Conservation (phyloP, 2,329 filamentous ascomycete genomes). For the Pezicula neosporulosa region DNA sequence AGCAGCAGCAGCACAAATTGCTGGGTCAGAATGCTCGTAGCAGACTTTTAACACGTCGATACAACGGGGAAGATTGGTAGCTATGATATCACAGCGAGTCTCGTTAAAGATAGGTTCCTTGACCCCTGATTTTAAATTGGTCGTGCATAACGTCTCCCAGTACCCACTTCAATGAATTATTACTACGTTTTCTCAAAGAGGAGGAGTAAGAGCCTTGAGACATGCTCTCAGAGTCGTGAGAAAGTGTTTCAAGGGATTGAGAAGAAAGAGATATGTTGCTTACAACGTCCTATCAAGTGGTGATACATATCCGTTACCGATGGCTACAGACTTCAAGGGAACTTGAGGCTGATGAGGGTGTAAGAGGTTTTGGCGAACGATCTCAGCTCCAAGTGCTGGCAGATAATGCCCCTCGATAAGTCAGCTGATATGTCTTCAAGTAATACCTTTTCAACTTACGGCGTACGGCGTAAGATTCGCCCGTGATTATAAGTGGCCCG, state of each 20-base stretch:
- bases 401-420: constrained; percentile 40
- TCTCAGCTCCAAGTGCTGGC: constrained; percentile 38
- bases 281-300: constrained; percentile 35
- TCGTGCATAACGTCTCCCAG: constrained; percentile 44
- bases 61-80: constrained; percentile 40
- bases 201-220: too few relatives aligned
- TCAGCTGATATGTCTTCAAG: not conserved
- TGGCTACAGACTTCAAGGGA: constrained; percentile 39
- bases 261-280: too few relatives aligned
- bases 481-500: constrained; percentile 41
- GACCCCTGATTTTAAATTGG: constrained; percentile 35
- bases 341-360: constrained; percentile 37
- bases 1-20: constrained; percentile 37
- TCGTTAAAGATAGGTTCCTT: constrained; percentile 38
- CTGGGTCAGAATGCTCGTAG: constrained; percentile 35
- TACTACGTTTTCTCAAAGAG: too few relatives aligned
- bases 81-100: constrained; percentile 43
- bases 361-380: constrained; percentile 38
- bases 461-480: constrained; percentile 46
- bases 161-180: too few relatives aligned
- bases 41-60: constrained; percentile 37
- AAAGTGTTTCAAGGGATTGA: too few relatives aligned
- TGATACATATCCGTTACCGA: constrained; percentile 44
- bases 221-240: too few relatives aligned
- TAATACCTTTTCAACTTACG: constrained; percentile 21